These are phyloP conservation scores for Lomentospora prolificans DNA, from an alignment of 2,329 filamentous ascomycete species.

Conservation along the genomic window DNA sequence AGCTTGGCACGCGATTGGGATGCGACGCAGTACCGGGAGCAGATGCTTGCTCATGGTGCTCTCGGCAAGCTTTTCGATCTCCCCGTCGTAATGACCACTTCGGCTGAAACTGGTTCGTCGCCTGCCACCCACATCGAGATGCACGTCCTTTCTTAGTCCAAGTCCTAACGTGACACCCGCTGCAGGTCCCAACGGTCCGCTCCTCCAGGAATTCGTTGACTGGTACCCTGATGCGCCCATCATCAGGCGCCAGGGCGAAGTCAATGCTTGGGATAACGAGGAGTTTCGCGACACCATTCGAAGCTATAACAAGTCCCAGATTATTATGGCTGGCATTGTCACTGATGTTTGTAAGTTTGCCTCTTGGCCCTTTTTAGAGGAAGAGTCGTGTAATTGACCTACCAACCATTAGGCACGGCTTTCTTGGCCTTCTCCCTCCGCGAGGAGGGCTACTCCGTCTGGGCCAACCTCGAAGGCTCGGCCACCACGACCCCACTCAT, in stretches of 20 bases:
- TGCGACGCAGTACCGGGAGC: conserved; percentile 53
- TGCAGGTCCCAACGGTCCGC: conserved; percentile 54
- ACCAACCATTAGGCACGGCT: conserved; percentile 17
- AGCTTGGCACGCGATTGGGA: conserved; percentile 53
- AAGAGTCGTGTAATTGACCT: not conserved
- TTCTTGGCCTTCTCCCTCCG: conserved; percentile 64
- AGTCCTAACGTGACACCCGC: not conserved
- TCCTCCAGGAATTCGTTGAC: conserved; percentile 59
- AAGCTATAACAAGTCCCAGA: conserved; percentile 55
- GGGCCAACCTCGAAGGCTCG: conserved; percentile 61
- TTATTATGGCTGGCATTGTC: conserved; percentile 62
- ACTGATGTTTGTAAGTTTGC: conserved; percentile 64
- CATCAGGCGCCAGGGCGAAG: conserved; percentile 59
- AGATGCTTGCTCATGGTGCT: conserved; percentile 59
- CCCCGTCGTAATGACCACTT: conserved; percentile 61
- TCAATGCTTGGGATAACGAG: conserved; percentile 67
- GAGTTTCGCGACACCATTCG: conserved; percentile 57
- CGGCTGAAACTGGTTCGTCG: conserved; percentile 35
- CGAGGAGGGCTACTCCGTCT: conserved; percentile 62
- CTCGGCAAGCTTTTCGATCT: conserved; percentile 57
- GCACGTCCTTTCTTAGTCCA: not conserved
- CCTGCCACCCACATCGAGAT: no score
- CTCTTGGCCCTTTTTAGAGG: conserved; percentile 63
- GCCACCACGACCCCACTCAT: conserved; percentile 55
- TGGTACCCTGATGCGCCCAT: conserved; percentile 59